These are phyloP conservation scores for Podaxis rugospora DNA, from an alignment of 768 basidiomycete genomes.

Conservation along the genomic window DNA sequence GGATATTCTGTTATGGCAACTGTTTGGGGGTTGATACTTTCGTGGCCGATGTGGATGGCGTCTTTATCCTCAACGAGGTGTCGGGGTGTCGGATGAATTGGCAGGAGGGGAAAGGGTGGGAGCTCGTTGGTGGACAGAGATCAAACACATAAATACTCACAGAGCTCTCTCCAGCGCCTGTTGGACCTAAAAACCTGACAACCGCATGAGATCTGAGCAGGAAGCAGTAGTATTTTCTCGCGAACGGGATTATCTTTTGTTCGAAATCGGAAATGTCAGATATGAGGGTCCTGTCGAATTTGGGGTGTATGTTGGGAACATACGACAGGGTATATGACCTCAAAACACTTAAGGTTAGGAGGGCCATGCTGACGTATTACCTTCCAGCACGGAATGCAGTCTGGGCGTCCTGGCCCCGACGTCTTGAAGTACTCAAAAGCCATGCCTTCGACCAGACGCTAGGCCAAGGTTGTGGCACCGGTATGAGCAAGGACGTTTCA, in stretches of 20 bases:
- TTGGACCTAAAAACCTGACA: not conserved
- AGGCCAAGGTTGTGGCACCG: not conserved
- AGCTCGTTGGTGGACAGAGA: not conserved
- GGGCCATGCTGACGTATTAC: not conserved
- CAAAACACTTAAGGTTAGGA: not conserved
- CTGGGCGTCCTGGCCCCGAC: not conserved
- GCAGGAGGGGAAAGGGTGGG: not conserved
- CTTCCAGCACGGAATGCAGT: not conserved
- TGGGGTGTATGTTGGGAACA: not conserved
- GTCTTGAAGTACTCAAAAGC: not conserved
- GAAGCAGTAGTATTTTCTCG: not conserved
- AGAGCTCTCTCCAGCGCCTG: not conserved
- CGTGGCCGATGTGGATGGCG: not conserved
- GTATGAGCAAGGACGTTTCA: not conserved
- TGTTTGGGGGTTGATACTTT: not conserved
- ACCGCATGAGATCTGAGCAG: too few species aligned
- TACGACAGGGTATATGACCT: not conserved
- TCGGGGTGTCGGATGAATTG: not conserved
- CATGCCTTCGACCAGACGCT: not conserved
- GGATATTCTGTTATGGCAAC: not conserved
- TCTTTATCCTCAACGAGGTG: not conserved
- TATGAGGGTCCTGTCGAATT: not conserved
- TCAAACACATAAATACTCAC: not conserved
- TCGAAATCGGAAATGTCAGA: too few species aligned
- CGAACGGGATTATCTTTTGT: not conserved